These are phyloP conservation scores for Medicago arabica DNA, from an alignment of 306 rosid genomes.

Conservation along the genomic window DNA sequence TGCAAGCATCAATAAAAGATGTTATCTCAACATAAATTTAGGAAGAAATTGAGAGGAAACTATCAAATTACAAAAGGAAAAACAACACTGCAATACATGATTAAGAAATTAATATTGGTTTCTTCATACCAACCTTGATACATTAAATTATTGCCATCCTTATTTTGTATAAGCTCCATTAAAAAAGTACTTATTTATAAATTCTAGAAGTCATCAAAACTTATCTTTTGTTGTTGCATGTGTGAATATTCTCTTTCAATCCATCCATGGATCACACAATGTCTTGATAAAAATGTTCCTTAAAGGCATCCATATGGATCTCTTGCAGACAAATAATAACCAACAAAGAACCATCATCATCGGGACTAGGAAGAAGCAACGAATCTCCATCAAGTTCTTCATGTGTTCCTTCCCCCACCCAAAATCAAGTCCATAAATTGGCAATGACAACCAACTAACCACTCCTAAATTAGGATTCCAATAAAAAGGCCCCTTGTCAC, in stretches of 20 bases:
- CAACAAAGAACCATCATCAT: constrained; percentile 56
- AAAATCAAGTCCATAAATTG: constrained; percentile 62
- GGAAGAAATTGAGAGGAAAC: no score
- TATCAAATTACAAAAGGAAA: no score
- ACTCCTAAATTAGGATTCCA: constrained; percentile 58
- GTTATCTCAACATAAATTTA: no score
- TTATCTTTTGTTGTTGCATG: neutral
- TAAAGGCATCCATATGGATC: constrained; percentile 59
- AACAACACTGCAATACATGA: neutral
- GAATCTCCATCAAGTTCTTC: constrained; percentile 54
- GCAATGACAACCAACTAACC: constrained; percentile 64
- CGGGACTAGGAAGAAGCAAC: constrained; percentile 44
- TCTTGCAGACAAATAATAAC: constrained; percentile 56
- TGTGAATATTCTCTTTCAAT: neutral
- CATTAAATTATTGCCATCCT: neutral
- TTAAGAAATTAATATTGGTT: neutral
- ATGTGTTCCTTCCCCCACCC: constrained; percentile 68
- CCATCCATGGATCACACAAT: neutral
- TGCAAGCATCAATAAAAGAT: no score
- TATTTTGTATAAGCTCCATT: neutral
- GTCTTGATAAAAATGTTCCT: constrained; percentile 55
- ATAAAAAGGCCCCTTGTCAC: constrained; percentile 45
- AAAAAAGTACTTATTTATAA: neutral
- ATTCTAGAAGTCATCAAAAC: neutral
- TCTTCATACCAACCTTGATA: neutral